These are phyloP conservation scores for Polytrichum commune DNA, from an alignment of 225 moss, liverwort and hornwort genomes.

Conservation along the genomic window DNA sequence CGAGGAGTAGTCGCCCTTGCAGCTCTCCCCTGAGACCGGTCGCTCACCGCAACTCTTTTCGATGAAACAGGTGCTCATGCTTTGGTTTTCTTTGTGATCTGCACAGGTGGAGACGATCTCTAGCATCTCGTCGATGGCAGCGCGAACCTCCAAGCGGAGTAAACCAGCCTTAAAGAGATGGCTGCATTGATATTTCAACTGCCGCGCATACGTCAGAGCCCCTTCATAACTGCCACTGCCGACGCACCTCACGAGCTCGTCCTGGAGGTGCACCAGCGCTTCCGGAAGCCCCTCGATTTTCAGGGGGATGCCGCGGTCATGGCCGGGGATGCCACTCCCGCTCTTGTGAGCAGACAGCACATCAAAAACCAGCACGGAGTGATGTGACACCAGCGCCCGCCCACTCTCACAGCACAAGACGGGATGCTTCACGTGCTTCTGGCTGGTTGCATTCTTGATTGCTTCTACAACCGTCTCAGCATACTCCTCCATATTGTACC, in stretches of 20 bases:
- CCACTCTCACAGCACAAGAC: slow-evolving; percentile 86
- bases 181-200: slow-evolving; percentile 55
- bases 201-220: slow-evolving; percentile 56
- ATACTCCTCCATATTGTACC: slow-evolving; percentile 78
- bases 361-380: slow-evolving; percentile 83
- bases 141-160: slow-evolving; percentile 60
- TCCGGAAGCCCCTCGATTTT: slow-evolving; percentile 50
- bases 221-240: slow-evolving; percentile 35
- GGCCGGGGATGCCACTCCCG: slow-evolving; percentile 12
- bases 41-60: slow-evolving; percentile 5
- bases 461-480: slow-evolving; percentile 80
- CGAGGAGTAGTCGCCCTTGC: slow-evolving; percentile 39
- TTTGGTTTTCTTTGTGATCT: slow-evolving; percentile 18
- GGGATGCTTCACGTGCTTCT: slow-evolving; percentile 73
- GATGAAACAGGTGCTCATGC: not conserved
- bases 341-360: slow-evolving; percentile 71
- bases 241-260: slow-evolving; percentile 33
- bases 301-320: slow-evolving; percentile 56
- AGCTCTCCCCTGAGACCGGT: slow-evolving; percentile 6
- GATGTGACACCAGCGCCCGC: slow-evolving; percentile 81
- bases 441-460: slow-evolving; percentile 57
- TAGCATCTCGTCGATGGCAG: slow-evolving; percentile 65
- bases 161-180: slow-evolving; percentile 70
- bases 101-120: slow-evolving; percentile 45
- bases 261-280: slow-evolving; percentile 31